Conservation (phyloP, 495 filamentous ascomycete species). For the Penicillium ucsense region DNA sequence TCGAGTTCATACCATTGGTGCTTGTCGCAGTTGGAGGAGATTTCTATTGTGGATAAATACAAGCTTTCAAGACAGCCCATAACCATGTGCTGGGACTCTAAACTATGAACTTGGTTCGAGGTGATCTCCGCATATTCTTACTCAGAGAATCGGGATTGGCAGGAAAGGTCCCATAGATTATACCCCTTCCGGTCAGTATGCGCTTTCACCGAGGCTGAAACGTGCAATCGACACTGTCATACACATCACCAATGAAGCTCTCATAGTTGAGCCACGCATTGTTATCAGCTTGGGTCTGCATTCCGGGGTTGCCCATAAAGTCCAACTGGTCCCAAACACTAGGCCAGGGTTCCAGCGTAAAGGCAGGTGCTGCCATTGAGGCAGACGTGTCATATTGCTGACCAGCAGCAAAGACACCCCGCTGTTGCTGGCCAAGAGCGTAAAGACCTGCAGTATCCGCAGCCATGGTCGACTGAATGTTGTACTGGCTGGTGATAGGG, state of each 20-base stretch:
- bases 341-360: conserved; percentile 15
- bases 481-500: background rate
- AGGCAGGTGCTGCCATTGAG: background rate
- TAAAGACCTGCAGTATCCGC: background rate
- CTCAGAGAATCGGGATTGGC: too few species aligned
- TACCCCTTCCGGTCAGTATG: background rate
- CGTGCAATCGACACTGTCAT: conserved; percentile 16
- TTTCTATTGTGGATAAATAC: too few species aligned
- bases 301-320: conserved; percentile 1
- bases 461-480: background rate
- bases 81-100: too few species aligned
- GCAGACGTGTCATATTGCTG: conserved; percentile 1
- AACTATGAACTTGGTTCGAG: too few species aligned
- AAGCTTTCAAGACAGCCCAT: too few species aligned
- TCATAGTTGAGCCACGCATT: conserved; percentile 25
- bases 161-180: background rate
- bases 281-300: conserved; percentile 6
- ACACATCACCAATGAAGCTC: conserved; percentile 25
- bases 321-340: conserved; percentile 28
- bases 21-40: too few species aligned
- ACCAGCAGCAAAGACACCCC: background rate
- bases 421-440: background rate
- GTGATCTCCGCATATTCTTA: too few species aligned
- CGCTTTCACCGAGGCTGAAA: conserved; percentile 8
- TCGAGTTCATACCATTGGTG: too few species aligned